Conservation (phyloP, 352 stramenopile genomes). For the Globisporangium nagaii region DNA sequence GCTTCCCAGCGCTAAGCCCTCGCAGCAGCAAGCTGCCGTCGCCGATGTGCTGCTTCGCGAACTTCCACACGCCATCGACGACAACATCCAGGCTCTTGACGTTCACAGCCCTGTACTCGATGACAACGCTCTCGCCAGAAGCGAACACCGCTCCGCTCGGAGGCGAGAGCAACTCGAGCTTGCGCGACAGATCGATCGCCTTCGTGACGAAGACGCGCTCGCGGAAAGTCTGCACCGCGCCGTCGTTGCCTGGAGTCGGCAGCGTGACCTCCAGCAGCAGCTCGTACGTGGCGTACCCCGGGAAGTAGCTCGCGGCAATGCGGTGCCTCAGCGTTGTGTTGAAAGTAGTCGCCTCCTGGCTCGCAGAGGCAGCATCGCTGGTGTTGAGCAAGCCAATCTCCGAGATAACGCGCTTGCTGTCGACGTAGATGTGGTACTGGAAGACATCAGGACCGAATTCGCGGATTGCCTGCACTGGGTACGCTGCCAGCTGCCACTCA, state of each 20-base stretch:
- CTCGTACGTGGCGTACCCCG: conserved; percentile 1
- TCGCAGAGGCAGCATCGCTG: too few relatives aligned
- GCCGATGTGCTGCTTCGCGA: conserved; percentile 23
- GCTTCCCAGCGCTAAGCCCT: conserved; percentile 21
- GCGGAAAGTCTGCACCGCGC: conserved; percentile 21
- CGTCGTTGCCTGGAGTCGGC: conserved; percentile 29
- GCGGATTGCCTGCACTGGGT: conserved; percentile 26
- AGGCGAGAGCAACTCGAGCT: conserved; percentile 22
- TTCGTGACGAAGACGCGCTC: conserved; percentile 20
- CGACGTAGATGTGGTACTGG: conserved; percentile 31
- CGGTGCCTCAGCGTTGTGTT: conserved; percentile 15
- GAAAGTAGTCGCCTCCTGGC: too few relatives aligned
- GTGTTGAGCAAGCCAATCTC: conserved; percentile 31
- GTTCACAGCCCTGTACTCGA: conserved; percentile 36
- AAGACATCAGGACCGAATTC: conserved; percentile 39
- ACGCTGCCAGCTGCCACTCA: conserved; percentile 37
- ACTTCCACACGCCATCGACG: conserved; percentile 20
- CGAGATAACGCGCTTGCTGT: conserved; percentile 25
- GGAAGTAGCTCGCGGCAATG: conserved; percentile 8
- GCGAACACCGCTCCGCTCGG: conserved; percentile 18
- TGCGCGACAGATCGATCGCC: conserved; percentile 2
- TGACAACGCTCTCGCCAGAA: conserved; percentile 15
- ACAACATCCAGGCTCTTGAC: conserved; percentile 22
- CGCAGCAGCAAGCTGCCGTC: conserved; percentile 43
- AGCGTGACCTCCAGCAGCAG: conserved; percentile 35